A percentile compares a stretch with the other conserved stretches of the same genome.
These are phyloP conservation scores for Tilletia caries DNA, from an alignment of 1,284 basidiomycete genomes.

Conservation along the genomic window DNA sequence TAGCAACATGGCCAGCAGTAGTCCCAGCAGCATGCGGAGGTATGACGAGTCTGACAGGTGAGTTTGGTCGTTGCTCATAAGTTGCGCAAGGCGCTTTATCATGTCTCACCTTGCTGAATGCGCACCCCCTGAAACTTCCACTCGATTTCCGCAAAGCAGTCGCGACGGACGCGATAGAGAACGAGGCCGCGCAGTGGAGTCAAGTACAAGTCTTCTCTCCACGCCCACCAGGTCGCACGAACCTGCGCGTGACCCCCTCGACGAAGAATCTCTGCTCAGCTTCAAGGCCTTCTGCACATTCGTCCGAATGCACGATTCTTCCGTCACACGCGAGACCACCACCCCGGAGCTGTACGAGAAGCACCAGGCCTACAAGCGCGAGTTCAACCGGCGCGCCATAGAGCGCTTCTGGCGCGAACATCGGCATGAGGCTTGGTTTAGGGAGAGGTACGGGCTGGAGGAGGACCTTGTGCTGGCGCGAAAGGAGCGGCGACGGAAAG, in stretches of 20 bases:
- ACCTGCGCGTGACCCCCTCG: neutral
- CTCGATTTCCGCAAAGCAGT: too few species aligned
- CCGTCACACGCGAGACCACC: slow-evolving; percentile 6
- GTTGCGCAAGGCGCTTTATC: too few species aligned
- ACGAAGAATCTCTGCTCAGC: slow-evolving; percentile 7
- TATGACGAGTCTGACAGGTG: neutral
- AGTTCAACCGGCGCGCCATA: slow-evolving; percentile 35
- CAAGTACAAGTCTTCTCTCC: too few species aligned
- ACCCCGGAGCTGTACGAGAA: slow-evolving; percentile 35
- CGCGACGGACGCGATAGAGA: neutral
- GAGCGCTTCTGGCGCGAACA: slow-evolving; percentile 39
- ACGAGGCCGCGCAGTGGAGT: too few species aligned
- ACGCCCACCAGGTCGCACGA: too few species aligned
- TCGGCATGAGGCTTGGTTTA: slow-evolving; percentile 41
- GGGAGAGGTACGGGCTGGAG: slow-evolving; percentile 39
- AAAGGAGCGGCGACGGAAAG: slow-evolving; percentile 28
- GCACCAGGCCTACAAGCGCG: slow-evolving; percentile 41
- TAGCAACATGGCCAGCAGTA: neutral
- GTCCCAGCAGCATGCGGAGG: neutral
- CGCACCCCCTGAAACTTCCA: too few species aligned
- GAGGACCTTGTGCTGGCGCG: slow-evolving; percentile 27
- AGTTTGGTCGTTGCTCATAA: neutral
- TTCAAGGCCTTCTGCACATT: slow-evolving; percentile 14
- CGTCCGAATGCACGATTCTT: neutral
- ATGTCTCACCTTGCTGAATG: too few species aligned